Evolutionary conservation across 495 filamentous ascomycete species (phyloP).

Genomic region (Penicillium robsamsonii): DNA sequence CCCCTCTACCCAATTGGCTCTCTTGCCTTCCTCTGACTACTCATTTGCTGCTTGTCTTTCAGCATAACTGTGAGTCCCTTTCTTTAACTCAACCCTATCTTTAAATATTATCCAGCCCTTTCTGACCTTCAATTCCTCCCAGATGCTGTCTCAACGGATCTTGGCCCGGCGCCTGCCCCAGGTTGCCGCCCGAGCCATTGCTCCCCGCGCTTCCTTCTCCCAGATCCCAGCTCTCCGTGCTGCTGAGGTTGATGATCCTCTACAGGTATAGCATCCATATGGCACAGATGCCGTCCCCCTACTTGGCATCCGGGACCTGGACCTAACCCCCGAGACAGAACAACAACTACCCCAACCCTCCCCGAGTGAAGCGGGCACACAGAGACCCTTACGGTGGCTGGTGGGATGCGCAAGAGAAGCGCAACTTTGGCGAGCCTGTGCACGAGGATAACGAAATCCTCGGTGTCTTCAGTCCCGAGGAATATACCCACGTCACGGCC

Average conservation of each 20-base stretch:
- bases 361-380: slow-evolving; percentile 74
- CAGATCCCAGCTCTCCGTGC: slow-evolving; percentile 52
- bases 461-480: slow-evolving; percentile 83
- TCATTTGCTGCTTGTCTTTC: slow-evolving; percentile 28
- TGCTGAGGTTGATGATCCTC: slow-evolving; percentile 68
- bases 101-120: neutral
- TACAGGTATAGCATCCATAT: slow-evolving; percentile 58
- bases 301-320: neutral
- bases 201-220: slow-evolving; percentile 53
- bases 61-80: slow-evolving; percentile 31
- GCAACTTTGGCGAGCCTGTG: slow-evolving; percentile 91
- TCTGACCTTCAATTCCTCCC: slow-evolving; percentile 21
- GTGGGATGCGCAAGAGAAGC: slow-evolving; percentile 97
- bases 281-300: slow-evolving; percentile 4
- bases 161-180: slow-evolving; percentile 47
- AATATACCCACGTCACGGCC: slow-evolving; percentile 80
- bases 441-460: slow-evolving; percentile 97
- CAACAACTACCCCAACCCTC: slow-evolving; percentile 88
- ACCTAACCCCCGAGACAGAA: slow-evolving; percentile 58
- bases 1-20: slow-evolving; percentile 23
- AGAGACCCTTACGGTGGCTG: slow-evolving; percentile 92
- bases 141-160: slow-evolving; percentile 70
- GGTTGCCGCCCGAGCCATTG: slow-evolving; percentile 45
- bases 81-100: neutral
- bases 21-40: slow-evolving; percentile 24